phyloP scores from a whole-genome alignment of 2,329 filamentous ascomycete genomes.

The Cladophialophora exuberans region DNA sequence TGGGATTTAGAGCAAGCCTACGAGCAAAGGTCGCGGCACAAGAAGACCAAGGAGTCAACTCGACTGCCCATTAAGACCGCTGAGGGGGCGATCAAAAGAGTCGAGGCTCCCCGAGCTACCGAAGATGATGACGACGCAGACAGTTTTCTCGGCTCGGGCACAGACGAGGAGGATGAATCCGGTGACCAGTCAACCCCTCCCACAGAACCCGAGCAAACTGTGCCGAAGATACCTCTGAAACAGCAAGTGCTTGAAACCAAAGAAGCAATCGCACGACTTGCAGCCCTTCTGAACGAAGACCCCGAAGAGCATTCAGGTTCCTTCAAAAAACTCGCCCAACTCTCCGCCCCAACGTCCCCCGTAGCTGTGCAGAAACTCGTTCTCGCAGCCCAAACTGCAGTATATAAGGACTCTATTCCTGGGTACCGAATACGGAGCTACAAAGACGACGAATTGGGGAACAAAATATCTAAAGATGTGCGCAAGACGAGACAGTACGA shows the following conservation, averaged over 20 bases:
- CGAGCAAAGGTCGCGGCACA: constrained; percentile 78
- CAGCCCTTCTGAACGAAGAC: constrained; percentile 80
- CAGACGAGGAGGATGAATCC: constrained; percentile 58
- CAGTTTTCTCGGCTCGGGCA: constrained; percentile 64
- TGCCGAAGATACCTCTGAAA: constrained; percentile 69
- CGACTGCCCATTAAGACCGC: constrained; percentile 84
- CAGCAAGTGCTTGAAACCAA: constrained; percentile 86
- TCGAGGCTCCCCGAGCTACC: constrained; percentile 44
- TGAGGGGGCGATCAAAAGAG: constrained; percentile 71
- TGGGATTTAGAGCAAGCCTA: constrained; percentile 95
- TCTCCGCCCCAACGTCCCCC: constrained; percentile 64
- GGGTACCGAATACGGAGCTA: constrained; percentile 91
- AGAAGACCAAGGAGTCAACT: constrained; percentile 73
- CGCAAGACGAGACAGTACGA: constrained; percentile 81
- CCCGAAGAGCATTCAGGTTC: constrained; percentile 85
- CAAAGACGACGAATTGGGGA: constrained; percentile 71
- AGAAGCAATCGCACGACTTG: constrained; percentile 86
- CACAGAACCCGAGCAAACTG: constrained; percentile 51
- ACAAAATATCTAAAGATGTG: constrained; percentile 91
- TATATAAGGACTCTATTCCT: constrained; percentile 95
- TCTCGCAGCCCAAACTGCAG: constrained; percentile 80
- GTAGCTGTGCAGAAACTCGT: constrained; percentile 81
- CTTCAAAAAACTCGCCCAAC: constrained; percentile 76
- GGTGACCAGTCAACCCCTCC: constrained; percentile 47
- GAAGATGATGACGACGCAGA: constrained; percentile 59